Base-by-base conservation (phyloP, 805 yeast genomes). In the Pichia membranifaciens region DNA sequence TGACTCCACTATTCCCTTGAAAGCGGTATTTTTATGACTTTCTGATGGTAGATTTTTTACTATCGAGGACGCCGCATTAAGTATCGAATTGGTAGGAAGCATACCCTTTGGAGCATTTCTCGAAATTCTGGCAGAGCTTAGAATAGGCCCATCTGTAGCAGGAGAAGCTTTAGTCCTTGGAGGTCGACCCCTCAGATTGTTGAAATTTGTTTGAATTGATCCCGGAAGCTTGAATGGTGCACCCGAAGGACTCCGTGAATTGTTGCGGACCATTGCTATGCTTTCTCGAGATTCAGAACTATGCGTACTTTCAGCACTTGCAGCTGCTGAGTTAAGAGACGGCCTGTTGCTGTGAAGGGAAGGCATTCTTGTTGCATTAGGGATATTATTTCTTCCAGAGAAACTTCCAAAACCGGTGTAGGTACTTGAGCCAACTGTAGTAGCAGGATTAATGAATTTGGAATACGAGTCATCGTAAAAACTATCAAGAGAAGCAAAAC, bases 401-500 rank as follows among this genome's bases (percentile, higher is more conserved):
- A 17, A 48, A 36, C 35, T 44, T 13, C 43, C 50, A 10, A 41
- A 10, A 17, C 21, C 25, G 23, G 21, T 38, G 22, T 37, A 28
- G 7, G 25, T 23, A 25, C 34, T 25, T 21, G 38, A 33, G 10
- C 21, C 32, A 16, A 17, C 18, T 16, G 29, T 12, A 6, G 31
- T 20, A 10, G 48, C 20, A 1, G 45, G 45, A 12, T 38, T 36
- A 38, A 52, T 34, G 29, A 50, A 52, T n/a, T 43, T 50, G 6
- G 49, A 41, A 21, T 52, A 50, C 2, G 57, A 51, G 37, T 58
- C 61, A 40, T 59, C 70, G 58, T 82, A 81, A 50, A 77, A 74
- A 59, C 89, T 80, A 57, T 82, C 89, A 58, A 85, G 66, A 0
- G 90, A 84, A 1, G 91, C 91, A 69, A 83, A 84, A 51, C 89